Evolutionary conservation across 139 green algal genomes (phyloP).

Genomic region (Micractinium conductrix): DNA sequence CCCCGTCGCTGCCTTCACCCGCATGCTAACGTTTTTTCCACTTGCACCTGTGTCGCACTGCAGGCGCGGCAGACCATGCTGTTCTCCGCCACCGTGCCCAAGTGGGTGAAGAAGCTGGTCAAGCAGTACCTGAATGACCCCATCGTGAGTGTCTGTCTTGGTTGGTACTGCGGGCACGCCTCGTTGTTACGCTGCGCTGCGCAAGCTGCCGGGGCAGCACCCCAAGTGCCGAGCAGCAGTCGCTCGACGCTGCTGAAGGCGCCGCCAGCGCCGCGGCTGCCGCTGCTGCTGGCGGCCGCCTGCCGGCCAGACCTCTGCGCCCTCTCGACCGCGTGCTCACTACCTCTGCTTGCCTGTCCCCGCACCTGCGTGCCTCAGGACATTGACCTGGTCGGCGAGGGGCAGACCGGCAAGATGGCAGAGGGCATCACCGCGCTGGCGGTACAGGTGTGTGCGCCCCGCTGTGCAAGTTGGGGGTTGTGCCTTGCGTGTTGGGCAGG

Average conservation of each 20-base stretch:
- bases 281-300: no score
- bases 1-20: no score
- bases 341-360: not conserved
- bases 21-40: no score
- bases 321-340: no score
- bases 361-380: constrained; percentile 24
- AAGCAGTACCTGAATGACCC: constrained; percentile 77
- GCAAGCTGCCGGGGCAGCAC: no score
- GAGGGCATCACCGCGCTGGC: constrained; percentile 68
- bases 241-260: no score
- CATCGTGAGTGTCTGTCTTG: constrained; percentile 27
- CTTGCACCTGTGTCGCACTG: not conserved
- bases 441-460: constrained; percentile 48
- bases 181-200: no score
- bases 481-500: not conserved
- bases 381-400: constrained; percentile 95
- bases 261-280: no score
- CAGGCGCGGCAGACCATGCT: constrained; percentile 92
- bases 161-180: no score
- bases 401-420: constrained; percentile 80
- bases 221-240: no score
- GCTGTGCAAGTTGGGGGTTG: not conserved
- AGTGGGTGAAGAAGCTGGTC: constrained; percentile 93
- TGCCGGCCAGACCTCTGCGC: no score
- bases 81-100: constrained; percentile 96